Evolutionary conservation across 129 eudicot species (phyloP), one percentile per base, ranked within the genome.

Genomic region (Helichrysum umbraculigerum): DNA sequence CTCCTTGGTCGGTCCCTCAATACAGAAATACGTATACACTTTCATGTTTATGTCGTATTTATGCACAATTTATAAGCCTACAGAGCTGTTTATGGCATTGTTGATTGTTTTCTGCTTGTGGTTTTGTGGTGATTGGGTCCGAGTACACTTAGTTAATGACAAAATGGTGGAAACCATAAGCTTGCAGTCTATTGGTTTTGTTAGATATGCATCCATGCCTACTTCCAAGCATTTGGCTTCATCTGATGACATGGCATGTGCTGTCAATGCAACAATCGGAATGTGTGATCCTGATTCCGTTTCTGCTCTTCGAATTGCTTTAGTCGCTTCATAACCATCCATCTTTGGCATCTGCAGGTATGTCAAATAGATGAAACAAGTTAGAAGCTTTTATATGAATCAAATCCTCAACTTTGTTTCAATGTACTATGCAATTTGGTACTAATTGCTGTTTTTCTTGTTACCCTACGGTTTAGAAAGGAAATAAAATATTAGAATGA

Each of bases 291-390:
- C 83, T 5, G 84, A 86, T 68, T 85, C 93, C 33, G 32, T 4
- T 72, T 94, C 98, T 37, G 84, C 76, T 86, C 84, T 86, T 74
- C 99, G 79, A 28, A 94, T 94, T 20, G 87, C 94, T 81, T 86
- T 91, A 12, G 99, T 94, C 51, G 99, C 97, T 86, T 94, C 97
- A 37, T 94, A 94, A 3, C 99, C 99, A 74, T 94, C 99, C 99
- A 94, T 91, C 92, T 89, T 94, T 29, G 99, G 99, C 99, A 94
- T 94, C 97, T 94, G 83, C 17, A 57, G 22, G 20, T 21, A 25
- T 61, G 41, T n/a, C 63, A 68, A 34, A 35, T 21, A 34, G 32
- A 58, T 51, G 19, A 42, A n/a, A 65, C 20, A 37, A 72, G 7
- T 66, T 44, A 82, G 3, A 83, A 56, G 68, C 28, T 25, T 25